Evolutionary conservation across 108 stramenopile species (phyloP), one percentile per base, ranked within the genome.

Genomic region (Cyclotella distinguenda): DNA sequence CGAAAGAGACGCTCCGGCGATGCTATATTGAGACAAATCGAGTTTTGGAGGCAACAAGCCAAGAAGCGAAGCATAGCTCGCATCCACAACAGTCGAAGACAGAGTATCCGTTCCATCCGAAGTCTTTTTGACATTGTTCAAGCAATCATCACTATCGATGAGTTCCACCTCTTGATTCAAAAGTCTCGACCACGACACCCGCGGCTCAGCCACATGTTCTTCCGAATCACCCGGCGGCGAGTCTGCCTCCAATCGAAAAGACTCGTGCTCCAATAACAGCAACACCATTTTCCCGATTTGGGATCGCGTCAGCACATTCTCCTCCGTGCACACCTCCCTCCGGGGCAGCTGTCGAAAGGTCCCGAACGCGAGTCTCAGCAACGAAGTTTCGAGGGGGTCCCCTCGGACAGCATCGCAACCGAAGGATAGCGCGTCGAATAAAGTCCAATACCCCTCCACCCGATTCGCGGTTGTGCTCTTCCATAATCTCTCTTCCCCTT

Each of bases 341-440:
- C 65, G 31, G 28, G 77, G 77, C 23, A 73, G 12, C 34, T 49
- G 65, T 18, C 26, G 59, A 35, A 82, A 82, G 23, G 61, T 43
- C 49, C 64, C 68, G 38, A 73, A 83, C 25, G 76, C 70, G 51
- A 73, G 65, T 23, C 48, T 45, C 22, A 83, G 26, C 42, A 83
- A 44, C 7, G 70, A 66, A 43, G 73, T 42, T 44, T 83, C 82
- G 4, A 78, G 31, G 19, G 72, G 53, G 43, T 79, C 74, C 58
- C 68, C 70, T 36, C 78, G 62, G n/a, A 93, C 87, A 52, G 86
- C 86, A 12, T 80, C 64, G 35, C 91, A 87, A 44, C 91, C 91
- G 70, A 90, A 93, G 18, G 81, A 77, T 36, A 93, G 60, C 4
- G 86, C 87, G 81, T 93, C 84, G 33, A 50, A 67, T 66, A 93